Conservation (phyloP, 306 rosid species). For the Vigna angularis region DNA sequence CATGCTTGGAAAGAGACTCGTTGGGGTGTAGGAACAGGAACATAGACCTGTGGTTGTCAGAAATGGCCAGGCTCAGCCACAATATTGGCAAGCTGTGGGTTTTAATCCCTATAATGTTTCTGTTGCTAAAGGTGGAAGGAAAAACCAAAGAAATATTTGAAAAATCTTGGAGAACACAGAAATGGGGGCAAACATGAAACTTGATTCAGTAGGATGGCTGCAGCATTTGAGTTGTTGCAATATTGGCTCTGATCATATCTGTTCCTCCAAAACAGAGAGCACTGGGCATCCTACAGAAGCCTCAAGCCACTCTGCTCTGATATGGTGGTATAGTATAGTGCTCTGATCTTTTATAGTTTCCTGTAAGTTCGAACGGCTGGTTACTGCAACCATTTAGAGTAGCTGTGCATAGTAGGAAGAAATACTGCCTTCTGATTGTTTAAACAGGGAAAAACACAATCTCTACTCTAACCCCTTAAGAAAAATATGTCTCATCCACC, state of each 20-base stretch:
- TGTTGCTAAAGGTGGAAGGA: background rate
- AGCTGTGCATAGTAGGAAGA: background rate
- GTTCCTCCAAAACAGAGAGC: background rate
- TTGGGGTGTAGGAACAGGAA: background rate
- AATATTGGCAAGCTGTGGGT: background rate
- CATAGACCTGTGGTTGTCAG: background rate
- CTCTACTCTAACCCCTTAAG: constrained; percentile 9
- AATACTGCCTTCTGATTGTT: background rate
- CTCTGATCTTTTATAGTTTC: background rate
- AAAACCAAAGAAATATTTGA: background rate
- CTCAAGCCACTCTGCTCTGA: background rate
- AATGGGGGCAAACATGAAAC: background rate
- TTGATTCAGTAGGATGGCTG: background rate
- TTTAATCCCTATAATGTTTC: background rate
- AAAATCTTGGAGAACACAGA: background rate
- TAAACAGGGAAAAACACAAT: constrained; percentile 3
- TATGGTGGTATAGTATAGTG: constrained; percentile 1
- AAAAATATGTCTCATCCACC: constrained; percentile 1
- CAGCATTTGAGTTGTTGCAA: background rate
- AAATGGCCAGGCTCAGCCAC: background rate
- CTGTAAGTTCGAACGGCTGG: background rate
- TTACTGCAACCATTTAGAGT: background rate
- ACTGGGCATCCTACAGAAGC: background rate
- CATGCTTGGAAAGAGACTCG: background rate
- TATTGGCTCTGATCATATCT: background rate